These are phyloP conservation scores for Orbilia javanica DNA, from an alignment of 2,329 filamentous ascomycete genomes.

Conservation along the genomic window DNA sequence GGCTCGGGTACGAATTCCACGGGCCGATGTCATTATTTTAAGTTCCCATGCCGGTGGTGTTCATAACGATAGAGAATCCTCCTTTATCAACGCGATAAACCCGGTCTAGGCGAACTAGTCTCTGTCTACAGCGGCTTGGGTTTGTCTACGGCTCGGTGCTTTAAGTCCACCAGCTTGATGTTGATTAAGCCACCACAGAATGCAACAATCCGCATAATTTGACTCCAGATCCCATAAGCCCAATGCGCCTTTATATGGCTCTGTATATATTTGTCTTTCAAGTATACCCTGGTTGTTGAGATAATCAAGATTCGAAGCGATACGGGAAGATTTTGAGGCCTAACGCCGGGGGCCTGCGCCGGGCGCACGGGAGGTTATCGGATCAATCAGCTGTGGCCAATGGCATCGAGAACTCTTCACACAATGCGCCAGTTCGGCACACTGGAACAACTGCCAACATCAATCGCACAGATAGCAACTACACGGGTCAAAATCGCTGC, in stretches of 20 bases:
- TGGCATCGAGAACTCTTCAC: slow-evolving; percentile 30
- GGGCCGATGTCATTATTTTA: background rate
- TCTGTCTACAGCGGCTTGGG: too few relatives aligned
- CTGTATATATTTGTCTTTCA: background rate
- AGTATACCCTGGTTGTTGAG: background rate
- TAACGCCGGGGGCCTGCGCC: slow-evolving; percentile 8
- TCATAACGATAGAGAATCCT: too few relatives aligned
- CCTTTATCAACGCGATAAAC: too few relatives aligned
- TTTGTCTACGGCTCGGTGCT: too few relatives aligned
- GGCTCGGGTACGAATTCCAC: background rate
- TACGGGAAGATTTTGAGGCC: background rate
- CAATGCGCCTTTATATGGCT: background rate
- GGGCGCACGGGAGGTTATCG: slow-evolving; percentile 33
- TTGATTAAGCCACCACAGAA: too few relatives aligned
- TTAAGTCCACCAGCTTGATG: too few relatives aligned
- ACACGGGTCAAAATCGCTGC: background rate
- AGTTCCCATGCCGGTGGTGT: too few relatives aligned
- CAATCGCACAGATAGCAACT: slow-evolving; percentile 17
- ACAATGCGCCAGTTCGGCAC: slow-evolving; percentile 10
- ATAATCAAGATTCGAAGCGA: background rate
- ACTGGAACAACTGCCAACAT: slow-evolving; percentile 29
- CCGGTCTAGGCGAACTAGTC: too few relatives aligned
- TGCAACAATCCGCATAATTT: too few relatives aligned
- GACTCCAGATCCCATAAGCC: too few relatives aligned
- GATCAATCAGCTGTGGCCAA: slow-evolving; percentile 14